Evolutionary conservation across 1,284 basidiomycete genomes (phyloP).

Genomic region (Tranzscheliella williamsii): DNA sequence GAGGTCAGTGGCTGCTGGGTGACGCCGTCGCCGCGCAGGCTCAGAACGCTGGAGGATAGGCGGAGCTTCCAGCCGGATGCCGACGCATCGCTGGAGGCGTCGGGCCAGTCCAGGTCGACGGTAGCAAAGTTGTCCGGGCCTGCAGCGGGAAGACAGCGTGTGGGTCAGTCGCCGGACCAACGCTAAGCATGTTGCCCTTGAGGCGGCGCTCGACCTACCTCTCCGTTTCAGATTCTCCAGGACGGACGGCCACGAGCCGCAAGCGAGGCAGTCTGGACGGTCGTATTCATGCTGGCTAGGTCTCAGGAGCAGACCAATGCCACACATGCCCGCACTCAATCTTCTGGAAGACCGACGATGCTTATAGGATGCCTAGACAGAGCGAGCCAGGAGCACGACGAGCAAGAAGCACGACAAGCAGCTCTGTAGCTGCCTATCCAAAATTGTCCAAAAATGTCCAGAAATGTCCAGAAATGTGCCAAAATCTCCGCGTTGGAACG

Average conservation of each 20-base stretch:
- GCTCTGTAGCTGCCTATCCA: no score
- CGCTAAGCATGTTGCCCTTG: no score
- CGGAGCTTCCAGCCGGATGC: neutral
- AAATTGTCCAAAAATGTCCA: no score
- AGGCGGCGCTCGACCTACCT: no score
- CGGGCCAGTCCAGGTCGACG: neutral
- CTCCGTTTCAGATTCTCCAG: constrained; percentile 10
- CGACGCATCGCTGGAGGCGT: neutral
- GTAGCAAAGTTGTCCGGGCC: constrained; percentile 7
- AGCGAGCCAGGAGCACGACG: no score
- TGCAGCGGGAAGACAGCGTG: no score
- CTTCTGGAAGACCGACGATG: no score
- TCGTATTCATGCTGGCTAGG: neutral
- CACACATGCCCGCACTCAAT: constrained; percentile 15
- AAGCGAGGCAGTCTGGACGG: neutral
- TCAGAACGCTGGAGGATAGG: constrained; percentile 40
- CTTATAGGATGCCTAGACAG: no score
- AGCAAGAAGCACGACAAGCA: no score
- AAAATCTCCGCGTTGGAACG: no score
- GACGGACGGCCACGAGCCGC: constrained; percentile 4
- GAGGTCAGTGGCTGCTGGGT: constrained; percentile 40
- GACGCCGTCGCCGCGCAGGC: constrained; percentile 42
- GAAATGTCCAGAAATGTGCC: no score
- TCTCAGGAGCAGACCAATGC: constrained; percentile 18
- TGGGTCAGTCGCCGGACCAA: no score